phyloP scores from a whole-genome alignment of 169 alveolate species.

The Plasmodium vivax region DNA sequence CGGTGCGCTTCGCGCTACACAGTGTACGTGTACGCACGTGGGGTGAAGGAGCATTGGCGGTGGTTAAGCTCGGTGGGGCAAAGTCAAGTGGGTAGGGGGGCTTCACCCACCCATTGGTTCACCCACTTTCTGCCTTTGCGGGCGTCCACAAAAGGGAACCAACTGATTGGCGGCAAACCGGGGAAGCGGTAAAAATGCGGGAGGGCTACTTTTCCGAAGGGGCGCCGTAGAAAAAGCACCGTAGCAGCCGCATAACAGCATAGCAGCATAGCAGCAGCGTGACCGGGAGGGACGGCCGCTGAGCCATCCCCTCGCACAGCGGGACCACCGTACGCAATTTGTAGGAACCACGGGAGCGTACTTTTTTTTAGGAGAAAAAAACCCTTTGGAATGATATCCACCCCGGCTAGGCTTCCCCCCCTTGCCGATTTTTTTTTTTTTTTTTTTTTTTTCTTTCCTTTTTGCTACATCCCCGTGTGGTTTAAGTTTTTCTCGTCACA shows the following conservation, averaged over 20 bases:
- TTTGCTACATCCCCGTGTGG: neutral
- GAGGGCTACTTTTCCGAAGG: neutral
- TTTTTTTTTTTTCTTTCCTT: no score
- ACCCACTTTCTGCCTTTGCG: neutral
- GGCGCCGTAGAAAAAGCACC: neutral
- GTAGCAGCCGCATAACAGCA: neutral
- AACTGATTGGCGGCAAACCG: neutral
- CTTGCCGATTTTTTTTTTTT: neutral
- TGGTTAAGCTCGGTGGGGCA: neutral
- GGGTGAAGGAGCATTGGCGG: neutral
- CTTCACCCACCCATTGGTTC: neutral
- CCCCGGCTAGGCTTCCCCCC: neutral
- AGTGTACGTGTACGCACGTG: neutral
- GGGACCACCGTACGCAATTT: neutral
- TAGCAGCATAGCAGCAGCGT: neutral
- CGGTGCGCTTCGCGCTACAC: neutral
- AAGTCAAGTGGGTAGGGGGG: neutral
- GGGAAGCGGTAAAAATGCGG: neutral
- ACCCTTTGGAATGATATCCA: neutral
- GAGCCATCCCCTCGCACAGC: neutral
- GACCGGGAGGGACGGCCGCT: neutral
- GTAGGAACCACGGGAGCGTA: neutral
- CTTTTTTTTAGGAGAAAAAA: neutral
- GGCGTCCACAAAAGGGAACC: neutral
- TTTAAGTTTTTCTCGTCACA: neutral